phyloP scores from a whole-genome alignment of 306 rosid species.

The Begonia loranthoides region DNA sequence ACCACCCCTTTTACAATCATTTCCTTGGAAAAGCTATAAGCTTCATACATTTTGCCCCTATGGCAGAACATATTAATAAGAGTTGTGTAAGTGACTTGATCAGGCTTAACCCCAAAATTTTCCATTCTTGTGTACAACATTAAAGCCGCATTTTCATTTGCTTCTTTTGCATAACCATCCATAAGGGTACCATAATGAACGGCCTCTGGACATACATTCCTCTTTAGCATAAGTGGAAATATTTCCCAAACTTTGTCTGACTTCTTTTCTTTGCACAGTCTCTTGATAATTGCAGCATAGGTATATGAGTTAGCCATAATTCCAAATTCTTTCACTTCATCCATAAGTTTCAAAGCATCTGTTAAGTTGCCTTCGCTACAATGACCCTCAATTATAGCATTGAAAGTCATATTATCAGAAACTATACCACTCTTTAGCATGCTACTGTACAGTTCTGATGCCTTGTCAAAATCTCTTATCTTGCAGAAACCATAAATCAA shows the following conservation, averaged over 20 bases:
- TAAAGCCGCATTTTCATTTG: constrained; percentile 22
- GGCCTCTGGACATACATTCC: constrained; percentile 35
- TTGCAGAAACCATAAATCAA: constrained; percentile 34
- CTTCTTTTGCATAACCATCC: constrained; percentile 38
- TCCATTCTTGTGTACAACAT: constrained; percentile 31
- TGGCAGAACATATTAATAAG: constrained; percentile 28
- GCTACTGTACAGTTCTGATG: constrained; percentile 20
- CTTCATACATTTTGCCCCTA: constrained; percentile 18
- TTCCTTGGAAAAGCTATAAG: constrained; percentile 22
- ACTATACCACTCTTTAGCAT: constrained; percentile 25
- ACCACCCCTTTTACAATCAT: constrained; percentile 23
- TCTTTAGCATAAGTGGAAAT: constrained; percentile 52
- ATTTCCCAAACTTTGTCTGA: constrained; percentile 37
- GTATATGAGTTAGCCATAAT: constrained; percentile 34
- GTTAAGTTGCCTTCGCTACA: constrained; percentile 28
- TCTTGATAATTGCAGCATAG: constrained; percentile 30
- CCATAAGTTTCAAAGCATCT: constrained; percentile 35
- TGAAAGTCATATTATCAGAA: constrained; percentile 38
- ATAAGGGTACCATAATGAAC: constrained; percentile 39
- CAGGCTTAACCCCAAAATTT: constrained; percentile 28
- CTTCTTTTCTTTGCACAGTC: constrained; percentile 33
- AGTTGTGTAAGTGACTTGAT: constrained; percentile 29
- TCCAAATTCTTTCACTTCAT: constrained; percentile 29
- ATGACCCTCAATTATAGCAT: constrained; percentile 31
- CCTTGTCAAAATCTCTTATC: constrained; percentile 22